phyloP scores from a whole-genome alignment of 1,284 basidiomycete species.

The Austropuccinia psidii region DNA sequence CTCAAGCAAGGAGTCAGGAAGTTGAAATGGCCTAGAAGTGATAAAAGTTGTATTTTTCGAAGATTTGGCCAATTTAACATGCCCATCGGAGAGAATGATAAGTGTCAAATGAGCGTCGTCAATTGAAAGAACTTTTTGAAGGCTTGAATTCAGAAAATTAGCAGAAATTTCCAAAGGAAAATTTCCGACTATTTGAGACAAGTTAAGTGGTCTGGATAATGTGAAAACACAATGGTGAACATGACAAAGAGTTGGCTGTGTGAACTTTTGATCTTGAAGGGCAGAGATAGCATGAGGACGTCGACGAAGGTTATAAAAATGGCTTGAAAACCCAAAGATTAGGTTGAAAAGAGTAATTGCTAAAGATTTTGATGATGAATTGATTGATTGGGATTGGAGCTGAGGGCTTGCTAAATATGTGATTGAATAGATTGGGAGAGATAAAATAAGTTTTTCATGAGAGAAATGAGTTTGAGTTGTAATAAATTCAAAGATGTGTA shows the following conservation, averaged over 20 bases:
- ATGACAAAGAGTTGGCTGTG: too few relatives aligned
- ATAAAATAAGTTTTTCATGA: background rate
- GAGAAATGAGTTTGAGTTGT: background rate
- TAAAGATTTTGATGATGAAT: too few relatives aligned
- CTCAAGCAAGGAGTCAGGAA: slow-evolving; percentile 8
- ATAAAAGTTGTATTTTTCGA: slow-evolving; percentile 14
- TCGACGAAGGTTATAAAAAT: slow-evolving; percentile 10
- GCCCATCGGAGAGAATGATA: slow-evolving; percentile 7
- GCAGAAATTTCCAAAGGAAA: background rate
- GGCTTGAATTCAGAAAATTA: too few relatives aligned
- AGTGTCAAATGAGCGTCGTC: background rate
- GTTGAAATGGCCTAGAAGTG: background rate
- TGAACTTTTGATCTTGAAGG: too few relatives aligned
- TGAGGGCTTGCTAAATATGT: too few relatives aligned
- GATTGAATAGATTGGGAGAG: background rate
- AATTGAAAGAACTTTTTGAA: background rate
- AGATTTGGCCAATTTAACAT: background rate
- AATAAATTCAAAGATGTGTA: slow-evolving; percentile 12
- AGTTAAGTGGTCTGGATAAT: background rate
- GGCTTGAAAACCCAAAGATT: background rate
- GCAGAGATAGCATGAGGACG: background rate
- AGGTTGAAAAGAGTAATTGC: slow-evolving; percentile 2
- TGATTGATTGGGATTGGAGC: too few relatives aligned
- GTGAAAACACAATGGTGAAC: slow-evolving; percentile 12
- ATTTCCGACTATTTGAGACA: background rate